phyloP scores from a whole-genome alignment of 352 stramenopile genomes.

The Aphanomyces cochlioides region DNA sequence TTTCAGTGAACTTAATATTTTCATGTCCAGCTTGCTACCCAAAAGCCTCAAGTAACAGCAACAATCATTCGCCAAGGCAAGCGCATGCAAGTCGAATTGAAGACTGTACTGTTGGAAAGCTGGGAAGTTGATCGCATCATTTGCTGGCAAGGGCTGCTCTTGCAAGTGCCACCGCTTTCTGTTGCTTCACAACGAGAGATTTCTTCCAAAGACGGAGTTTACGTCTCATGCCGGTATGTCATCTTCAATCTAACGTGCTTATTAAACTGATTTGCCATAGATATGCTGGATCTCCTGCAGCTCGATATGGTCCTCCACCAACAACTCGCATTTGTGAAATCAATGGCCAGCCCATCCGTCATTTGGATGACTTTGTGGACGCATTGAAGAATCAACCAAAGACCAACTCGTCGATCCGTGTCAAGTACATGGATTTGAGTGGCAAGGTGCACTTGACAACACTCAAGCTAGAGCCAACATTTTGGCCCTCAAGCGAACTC shows the following conservation, averaged over 20 bases:
- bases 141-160: constrained; percentile 86
- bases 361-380: constrained; percentile 86
- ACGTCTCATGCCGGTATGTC: constrained; percentile 78
- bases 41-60: constrained; percentile 73
- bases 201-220: constrained; percentile 76
- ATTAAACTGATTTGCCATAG: constrained; percentile 31
- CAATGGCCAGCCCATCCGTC: constrained; percentile 80
- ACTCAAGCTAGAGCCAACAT: constrained; percentile 86
- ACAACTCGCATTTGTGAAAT: constrained; percentile 89
- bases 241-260: constrained; percentile 26
- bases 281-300: constrained; percentile 75
- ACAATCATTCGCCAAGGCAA: constrained; percentile 83
- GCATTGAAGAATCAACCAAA: constrained; percentile 54
- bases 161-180: constrained; percentile 84
- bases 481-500: constrained; percentile 88
- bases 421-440: constrained; percentile 88
- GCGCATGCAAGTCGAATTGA: constrained; percentile 64
- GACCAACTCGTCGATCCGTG: constrained; percentile 74
- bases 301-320: constrained; percentile 82
- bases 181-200: constrained; percentile 82
- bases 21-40: constrained; percentile 33
- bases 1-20: not conserved
- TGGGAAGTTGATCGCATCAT: constrained; percentile 89
- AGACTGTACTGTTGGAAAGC: constrained; percentile 72
- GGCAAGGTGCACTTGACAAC: constrained; percentile 84